Evolutionary conservation across 176 grass and related monocot genomes (phyloP), one percentile per base, ranked within the genome.

Genomic region (Rhynchospora breviuscula): DNA sequence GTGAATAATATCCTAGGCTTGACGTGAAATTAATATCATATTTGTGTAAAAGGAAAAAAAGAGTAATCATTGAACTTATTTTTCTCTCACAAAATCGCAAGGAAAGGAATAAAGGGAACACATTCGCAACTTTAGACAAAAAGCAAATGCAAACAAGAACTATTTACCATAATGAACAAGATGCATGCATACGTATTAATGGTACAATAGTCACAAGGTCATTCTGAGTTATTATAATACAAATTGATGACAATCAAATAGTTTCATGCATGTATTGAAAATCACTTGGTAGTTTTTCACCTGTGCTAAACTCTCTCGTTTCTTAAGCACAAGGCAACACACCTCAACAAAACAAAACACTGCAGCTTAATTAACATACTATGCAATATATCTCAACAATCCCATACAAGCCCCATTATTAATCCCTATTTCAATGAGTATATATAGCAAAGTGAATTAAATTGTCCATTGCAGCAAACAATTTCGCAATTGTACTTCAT

Each of bases 401-500:
- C 80, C 44, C 80, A 82, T 66, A 9, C 80, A 82, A 82, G 46
- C 29, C 51, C 57, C 60, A 40, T 80, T 68, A 82, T 68, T 67
- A 54, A 82, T 82, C 62, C 53, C 80, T 82, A 82, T 66, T 68
- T 82, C 7, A 81, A 72, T 67, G 62, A 82, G 60, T 68, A 82
- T 68, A 82, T 78, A 4, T 57, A 56, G 73, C 56, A 35, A 40
- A 33, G 23, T 67, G 53, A 82, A 82, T 67, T 68, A 82, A 78
- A 49, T 82, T 67, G 51, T 52, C 63, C 63, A 81, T 63, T 22
- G 62, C n/a, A 26, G 8, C 33, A 82, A 82, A 82, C 17, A 82
- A 85, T 57, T 29, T 78, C 73, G 31, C 51, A 82, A 67, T 63
- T 82, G 22, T 68, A 73, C 63, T 61, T 89, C 85, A 95, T 65